A percentile compares a stretch with the other conserved stretches of the same genome.
phyloP scores from a whole-genome alignment of 495 filamentous ascomycete genomes.

The Sphaerosporella brunnea region DNA sequence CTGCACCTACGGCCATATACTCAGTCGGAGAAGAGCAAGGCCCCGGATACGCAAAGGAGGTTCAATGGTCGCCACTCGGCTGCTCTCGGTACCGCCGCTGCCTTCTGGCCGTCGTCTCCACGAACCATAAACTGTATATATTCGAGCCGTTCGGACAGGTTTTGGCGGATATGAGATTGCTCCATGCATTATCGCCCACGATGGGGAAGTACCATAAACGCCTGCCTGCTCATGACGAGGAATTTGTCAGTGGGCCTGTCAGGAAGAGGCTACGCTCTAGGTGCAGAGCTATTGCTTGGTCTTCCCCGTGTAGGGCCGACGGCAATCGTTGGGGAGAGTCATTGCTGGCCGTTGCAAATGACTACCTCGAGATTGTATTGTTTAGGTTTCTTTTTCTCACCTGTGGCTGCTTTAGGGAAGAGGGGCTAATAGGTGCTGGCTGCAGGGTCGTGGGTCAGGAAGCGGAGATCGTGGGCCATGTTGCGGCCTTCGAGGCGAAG shows the following conservation, averaged over 20 bases:
- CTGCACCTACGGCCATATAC: slow-evolving; percentile 20
- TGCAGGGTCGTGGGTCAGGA: too few relatives aligned
- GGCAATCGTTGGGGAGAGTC: slow-evolving; percentile 14
- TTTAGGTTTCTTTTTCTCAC: slow-evolving; percentile 10
- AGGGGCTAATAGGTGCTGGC: too few relatives aligned
- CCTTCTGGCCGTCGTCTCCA: slow-evolving; percentile 40
- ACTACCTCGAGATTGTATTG: slow-evolving; percentile 30
- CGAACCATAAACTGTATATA: slow-evolving; percentile 31
- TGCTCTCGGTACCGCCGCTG: slow-evolving; percentile 38
- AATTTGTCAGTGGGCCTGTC: slow-evolving; percentile 1
- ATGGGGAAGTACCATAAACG: slow-evolving; percentile 4
- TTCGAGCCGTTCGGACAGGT: slow-evolving; percentile 23
- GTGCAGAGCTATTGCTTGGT: slow-evolving; percentile 27
- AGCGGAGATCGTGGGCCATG: slow-evolving; percentile 20
- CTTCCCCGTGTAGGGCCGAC: slow-evolving; percentile 12
- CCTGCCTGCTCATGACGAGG: background rate
- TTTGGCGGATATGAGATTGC: slow-evolving; percentile 21
- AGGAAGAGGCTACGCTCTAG: slow-evolving; percentile 20
- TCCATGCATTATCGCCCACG: slow-evolving; percentile 26
- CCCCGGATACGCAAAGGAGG: slow-evolving; percentile 32
- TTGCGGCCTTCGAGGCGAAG: slow-evolving; percentile 12
- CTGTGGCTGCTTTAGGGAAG: slow-evolving; percentile 7
- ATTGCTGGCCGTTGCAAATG: slow-evolving; percentile 31
- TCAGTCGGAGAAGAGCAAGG: slow-evolving; percentile 50
- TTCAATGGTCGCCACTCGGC: slow-evolving; percentile 46